Evolutionary conservation across 495 filamentous ascomycete species (phyloP), one percentile per base, ranked within the genome.

Genomic region (Penicillium pulvis): DNA sequence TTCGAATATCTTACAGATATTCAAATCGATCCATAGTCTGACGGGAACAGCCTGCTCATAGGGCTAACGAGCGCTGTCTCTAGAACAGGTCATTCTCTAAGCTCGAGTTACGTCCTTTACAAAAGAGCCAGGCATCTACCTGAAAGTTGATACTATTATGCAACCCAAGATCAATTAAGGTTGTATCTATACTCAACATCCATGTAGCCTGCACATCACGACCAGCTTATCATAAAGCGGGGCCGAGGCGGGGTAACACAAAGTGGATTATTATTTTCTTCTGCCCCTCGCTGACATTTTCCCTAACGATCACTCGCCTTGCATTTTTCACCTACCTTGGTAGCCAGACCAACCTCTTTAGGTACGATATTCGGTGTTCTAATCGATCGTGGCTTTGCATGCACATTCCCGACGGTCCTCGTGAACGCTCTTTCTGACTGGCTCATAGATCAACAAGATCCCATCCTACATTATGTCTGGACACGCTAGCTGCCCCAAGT

Each of bases 401-500:
- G 23, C 23, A 30, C 2, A n/a, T 26, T 26, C 10, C 24, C 45
- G 6, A 7, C 20, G 20, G 20, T 23, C 20, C 20, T 23, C 20
- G 2, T 23, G 39, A 41, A 17, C 6, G 39, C 42, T 36, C 12
- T 30, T 12, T n/a, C 44, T 47, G 23, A 19, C 53, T 23, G 12
- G 16, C 14, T 7, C 4, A 49, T 35, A 42, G 45, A 47, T 47
- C 44, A 35, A 43, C 20, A 17, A 47, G 14, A 31, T 17, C 41
- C 7, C 23, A 33, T 33, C n/a, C 23, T 28, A 30, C 50, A 60
- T 46, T 44, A 70, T 70, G 65, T 65, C 65, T 54, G 67, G 56
- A 51, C 71, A 75, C 70, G 26, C 61, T 48, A 44, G 50, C 55
- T 77, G 74, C 67, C 74, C 74, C 57, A 75, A 70, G 58, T 77